Evolutionary conservation across 768 basidiomycete genomes (phyloP), one percentile per base, ranked within the genome.

Genomic region (Amanita rubescens): DNA sequence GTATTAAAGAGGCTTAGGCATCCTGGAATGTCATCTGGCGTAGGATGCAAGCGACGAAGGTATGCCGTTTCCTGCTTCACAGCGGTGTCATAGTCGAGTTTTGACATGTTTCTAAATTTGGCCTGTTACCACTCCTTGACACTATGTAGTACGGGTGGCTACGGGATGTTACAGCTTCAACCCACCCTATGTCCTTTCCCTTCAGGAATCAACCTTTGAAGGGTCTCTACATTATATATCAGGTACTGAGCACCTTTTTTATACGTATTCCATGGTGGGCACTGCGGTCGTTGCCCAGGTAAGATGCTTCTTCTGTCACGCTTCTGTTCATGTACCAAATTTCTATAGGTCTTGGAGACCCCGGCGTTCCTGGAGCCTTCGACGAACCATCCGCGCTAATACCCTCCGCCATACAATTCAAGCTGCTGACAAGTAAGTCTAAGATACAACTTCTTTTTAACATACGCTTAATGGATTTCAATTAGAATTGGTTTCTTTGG

Each of bases 1-100:
- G 77, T 77, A 63, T 90, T 86, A 51, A 92, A 79, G 11, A 90
- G 72, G 47, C 72, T 80, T 69, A 90, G 78, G 67, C 94, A 96
- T 57, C 82, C 75, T 19, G 94, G 94, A 33, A 91, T 79, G 55
- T 94, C 92, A 5, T 84, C 85, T 14, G 80, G 67, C 0, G 83
- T 85, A 6, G 90, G 44, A 27, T 54, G 43, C n/a, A 51, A 9
- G 6, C 25, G 41, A 30, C 51, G 41, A 32, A 92, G 75, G 58
- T 83, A 80, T 10, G 71, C 78, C 53, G 80, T 80, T 66, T 93
- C 90, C 65, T 93, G 81, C 61, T 74, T 74, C 41, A 87, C 75
- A 1, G 73, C 74, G 9, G 72, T 77, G 58, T 80, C 70, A 67
- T 80, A 79, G 41, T 51, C 51, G 19, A 43, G 32, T 38, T 42